Base-by-base conservation (phyloP, 2,329 filamentous ascomycete species). In the Colletotrichum sp. region DNA sequence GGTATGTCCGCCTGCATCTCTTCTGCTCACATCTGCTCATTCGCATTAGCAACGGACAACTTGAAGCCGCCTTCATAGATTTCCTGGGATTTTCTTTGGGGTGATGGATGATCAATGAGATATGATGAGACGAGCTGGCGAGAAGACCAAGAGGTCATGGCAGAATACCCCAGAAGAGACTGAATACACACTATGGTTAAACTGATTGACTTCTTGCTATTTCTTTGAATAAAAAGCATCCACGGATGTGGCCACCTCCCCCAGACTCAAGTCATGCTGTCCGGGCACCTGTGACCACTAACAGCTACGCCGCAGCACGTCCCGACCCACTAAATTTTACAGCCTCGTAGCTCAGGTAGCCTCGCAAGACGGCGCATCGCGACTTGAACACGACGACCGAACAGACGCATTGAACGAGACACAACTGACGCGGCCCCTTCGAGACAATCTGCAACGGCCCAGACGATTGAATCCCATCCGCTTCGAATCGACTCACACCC, bases 41-140 rank as follows among this genome's bases (percentile, higher is more conserved):
- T 18, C 18, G 14, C n/a, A 26, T 9, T 14, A 75, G 73, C 73
- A 16, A 75, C 73, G 63, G 70, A 75, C 21, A 75, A 94, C 79
- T 86, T 97, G 56, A 94, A 96, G 82, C 94, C 96, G 28, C 94
- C 95, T 4, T 90, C 92, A 74, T 95, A 89, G 16, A 14, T n/a
- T 18, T 10, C 10, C 26, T 48, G 5, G 12, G 4, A 12, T 18
- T 38, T 62, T 7, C 8, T 32, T 38, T 28, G 16, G 28, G 21
- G 36, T 30, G 6, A 32, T 36, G 58, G 26, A 73, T 61, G 73
- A 73, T 70, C 36, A 73, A 75, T 69, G 73, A 73, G 63, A 73
- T 21, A 73, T 34, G 43, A 34, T 59, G 69, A 67, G 32, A 56
- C 38, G 18, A 32, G 26, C 38, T 32, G 43, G 43, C 14, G 28